A percentile compares a stretch with the other conserved stretches of the same genome.
Conservation (phyloP, 1,284 basidiomycete species). For the Leucoagaricus sp. region DNA sequence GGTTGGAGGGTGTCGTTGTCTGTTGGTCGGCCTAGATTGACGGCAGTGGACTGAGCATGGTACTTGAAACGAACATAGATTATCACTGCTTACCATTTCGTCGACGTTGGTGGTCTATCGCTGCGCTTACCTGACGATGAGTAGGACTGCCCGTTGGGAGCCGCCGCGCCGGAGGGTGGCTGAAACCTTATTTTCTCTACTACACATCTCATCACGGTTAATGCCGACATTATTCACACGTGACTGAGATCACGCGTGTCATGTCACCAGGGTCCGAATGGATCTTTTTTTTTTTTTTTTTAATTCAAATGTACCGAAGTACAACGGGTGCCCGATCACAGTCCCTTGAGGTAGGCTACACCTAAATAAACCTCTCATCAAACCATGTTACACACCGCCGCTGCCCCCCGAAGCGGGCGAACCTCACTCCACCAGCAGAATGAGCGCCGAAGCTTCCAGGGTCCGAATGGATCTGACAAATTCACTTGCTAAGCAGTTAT, state of each 20-base stretch:
- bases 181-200: conserved; percentile 45
- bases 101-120: conserved; percentile 35
- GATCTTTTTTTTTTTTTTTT: no score
- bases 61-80: background rate
- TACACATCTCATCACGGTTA: conserved; percentile 32
- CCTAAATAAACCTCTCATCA: no score
- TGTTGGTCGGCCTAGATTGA: conserved; percentile 79
- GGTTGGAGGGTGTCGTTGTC: conserved; percentile 80
- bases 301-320: no score
- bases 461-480: background rate
- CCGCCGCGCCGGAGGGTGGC: conserved; percentile 34
- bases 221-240: conserved; percentile 23
- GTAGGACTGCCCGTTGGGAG: conserved; percentile 27
- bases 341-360: no score
- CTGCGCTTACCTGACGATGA: conserved; percentile 32
- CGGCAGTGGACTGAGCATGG: background rate
- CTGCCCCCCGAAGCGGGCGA: no score
- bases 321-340: no score
- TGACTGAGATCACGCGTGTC: background rate
- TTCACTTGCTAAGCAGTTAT: background rate
- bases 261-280: no score
- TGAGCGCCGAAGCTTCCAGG: no score
- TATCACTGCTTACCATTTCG: conserved; percentile 41
- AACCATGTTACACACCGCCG: no score
- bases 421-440: no score